Base-by-base conservation (phyloP, 202 grass and related monocot species). In the Hordeum pubiflorum region DNA sequence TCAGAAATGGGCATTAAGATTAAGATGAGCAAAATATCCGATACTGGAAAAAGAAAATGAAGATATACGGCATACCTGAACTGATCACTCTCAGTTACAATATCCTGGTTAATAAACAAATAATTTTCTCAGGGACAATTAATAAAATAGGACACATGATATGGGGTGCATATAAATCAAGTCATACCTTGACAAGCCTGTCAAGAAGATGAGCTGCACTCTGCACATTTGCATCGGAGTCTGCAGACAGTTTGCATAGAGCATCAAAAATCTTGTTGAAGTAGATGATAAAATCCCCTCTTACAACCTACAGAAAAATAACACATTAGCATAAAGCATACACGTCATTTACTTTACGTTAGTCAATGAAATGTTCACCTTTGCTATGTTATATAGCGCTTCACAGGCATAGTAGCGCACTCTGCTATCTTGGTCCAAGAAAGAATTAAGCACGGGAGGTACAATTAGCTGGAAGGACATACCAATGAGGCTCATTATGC, bases 141-240 rank as follows among this genome's bases (percentile, higher is more conserved):
- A 72, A 41, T 37, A 72, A 41, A 27, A 82, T 55, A 29, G 31
- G n/a, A 56, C 41, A 61, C 18, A 23, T 3, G 20, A 13, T 81
- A 56, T 31, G 33, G 9, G 12, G 64, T 72, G 56, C 54, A 72
- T 59, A 74, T 34, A 66, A 37, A 65, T 14, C 52, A 74, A 32
- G 58, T 1, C 5, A 65, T 84, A 98, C 96, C 92, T 99, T 99
- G 36, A 96, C 93, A 70, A 99, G 96, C 50, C 92, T 93, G 32
- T 99, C 96, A 87, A 99, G 89, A 89, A 99, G 96, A 93, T 99
- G 96, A 83, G 96, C 96, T 70, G 96, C 96, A 85, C 96, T 99
- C 65, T 99, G 96, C 54, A 99, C 96, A 71, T 91, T 99, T 44
- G 91, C 85, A 96, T 99, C 96, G 2, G 96, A 90, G 81, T 99